Conservation (phyloP, 768 basidiomycete species). For the Lactarius tabidus region DNA sequence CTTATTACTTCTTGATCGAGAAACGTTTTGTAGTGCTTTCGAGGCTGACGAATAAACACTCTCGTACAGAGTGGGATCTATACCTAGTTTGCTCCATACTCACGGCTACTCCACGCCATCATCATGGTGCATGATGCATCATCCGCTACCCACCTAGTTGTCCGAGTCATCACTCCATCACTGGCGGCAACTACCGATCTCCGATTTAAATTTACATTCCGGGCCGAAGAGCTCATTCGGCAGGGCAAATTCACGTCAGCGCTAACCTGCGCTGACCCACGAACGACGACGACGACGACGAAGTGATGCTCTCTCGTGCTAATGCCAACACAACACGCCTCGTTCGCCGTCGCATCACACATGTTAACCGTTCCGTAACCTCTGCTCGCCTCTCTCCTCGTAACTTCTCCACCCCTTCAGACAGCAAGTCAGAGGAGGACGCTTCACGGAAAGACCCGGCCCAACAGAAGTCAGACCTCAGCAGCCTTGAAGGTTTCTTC, state of each 20-base stretch:
- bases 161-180: no score
- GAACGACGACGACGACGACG: constrained; percentile 17
- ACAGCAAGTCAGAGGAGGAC: constrained; percentile 14
- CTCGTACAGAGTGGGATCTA: neutral
- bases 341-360: constrained; percentile 18
- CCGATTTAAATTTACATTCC: constrained; percentile 4
- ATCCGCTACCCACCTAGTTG: no score
- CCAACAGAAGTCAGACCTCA: constrained; percentile 27
- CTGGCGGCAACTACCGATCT: constrained; percentile 14
- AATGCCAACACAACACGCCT: constrained; percentile 20
- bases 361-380: neutral
- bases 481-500: constrained; percentile 27
- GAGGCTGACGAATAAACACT: constrained; percentile 21
- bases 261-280: constrained; percentile 4
- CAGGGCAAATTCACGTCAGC: constrained; percentile 1
- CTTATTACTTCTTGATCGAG: constrained; percentile 67
- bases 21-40: constrained; percentile 57
- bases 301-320: constrained; percentile 24
- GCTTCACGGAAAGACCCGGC: constrained; percentile 17
- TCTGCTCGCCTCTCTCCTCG: constrained; percentile 6
- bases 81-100: neutral
- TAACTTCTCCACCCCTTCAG: constrained; percentile 21
- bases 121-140: no score
- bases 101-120: no score
- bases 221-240: neutral